Conservation (phyloP, 176 grass and related monocot species). For the Oryza glaberrima region DNA sequence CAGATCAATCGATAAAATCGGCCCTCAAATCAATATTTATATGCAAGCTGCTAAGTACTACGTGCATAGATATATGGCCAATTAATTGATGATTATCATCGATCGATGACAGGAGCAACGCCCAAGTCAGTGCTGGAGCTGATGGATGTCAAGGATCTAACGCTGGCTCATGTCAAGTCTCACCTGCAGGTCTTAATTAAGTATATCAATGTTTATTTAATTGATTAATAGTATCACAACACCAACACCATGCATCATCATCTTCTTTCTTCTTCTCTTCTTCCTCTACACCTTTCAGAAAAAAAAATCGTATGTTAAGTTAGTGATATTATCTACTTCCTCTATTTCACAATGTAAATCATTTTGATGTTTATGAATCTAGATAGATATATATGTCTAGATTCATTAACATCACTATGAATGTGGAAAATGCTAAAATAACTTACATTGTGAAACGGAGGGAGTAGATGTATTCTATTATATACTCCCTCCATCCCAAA, state of each 20-base stretch:
- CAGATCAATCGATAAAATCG: not conserved
- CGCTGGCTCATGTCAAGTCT: slow-evolving; percentile 54
- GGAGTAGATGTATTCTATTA: too few relatives aligned
- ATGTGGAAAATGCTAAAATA: too few relatives aligned
- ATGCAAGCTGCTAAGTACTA: too few relatives aligned
- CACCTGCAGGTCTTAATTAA: slow-evolving; percentile 41
- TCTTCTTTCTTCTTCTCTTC: not conserved
- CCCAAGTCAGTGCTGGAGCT: slow-evolving; percentile 49
- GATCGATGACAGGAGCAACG: slow-evolving; percentile 25
- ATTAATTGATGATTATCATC: slow-evolving; percentile 6
- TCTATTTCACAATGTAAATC: too few relatives aligned
- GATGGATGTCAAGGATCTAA: slow-evolving; percentile 55
- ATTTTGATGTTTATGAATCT: too few relatives aligned
- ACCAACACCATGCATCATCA: not conserved
- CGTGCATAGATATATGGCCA: not conserved
- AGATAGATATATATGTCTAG: too few relatives aligned
- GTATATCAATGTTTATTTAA: not conserved
- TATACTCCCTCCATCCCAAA: too few relatives aligned
- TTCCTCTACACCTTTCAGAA: not conserved
- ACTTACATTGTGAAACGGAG: too few relatives aligned
- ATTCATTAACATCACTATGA: too few relatives aligned
- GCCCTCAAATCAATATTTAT: not conserved
- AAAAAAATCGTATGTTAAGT: not conserved
- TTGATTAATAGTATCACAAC: not conserved
- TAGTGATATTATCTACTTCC: too few relatives aligned